Evolutionary conservation across 208 protist genomes (phyloP).

Genomic region (Leishmania lainsoni): DNA sequence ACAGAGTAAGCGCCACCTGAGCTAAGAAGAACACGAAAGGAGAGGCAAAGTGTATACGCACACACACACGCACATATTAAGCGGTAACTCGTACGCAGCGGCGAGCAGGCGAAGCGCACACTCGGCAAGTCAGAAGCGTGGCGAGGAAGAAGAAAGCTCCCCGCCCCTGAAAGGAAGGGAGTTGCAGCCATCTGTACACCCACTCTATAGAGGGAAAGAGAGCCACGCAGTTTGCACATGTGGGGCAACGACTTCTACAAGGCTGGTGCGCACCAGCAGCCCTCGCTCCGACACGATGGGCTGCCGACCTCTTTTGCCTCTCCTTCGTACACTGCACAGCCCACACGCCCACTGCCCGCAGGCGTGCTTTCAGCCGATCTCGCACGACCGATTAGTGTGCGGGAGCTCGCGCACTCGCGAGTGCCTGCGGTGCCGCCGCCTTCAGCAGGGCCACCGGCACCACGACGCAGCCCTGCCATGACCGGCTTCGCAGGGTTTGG

Average conservation of each 20-base stretch:
- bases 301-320: not conserved
- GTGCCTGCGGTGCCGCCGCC: conserved; percentile 9
- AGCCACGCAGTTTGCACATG: conserved; percentile 1
- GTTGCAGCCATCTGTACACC: not conserved
- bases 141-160: not conserved
- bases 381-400: conserved; percentile 54
- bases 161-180: not conserved
- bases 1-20: too few relatives aligned
- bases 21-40: too few relatives aligned
- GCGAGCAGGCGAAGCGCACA: not conserved
- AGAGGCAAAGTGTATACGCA: not conserved
- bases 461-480: not conserved
- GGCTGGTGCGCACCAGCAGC: not conserved
- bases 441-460: not conserved
- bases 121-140: not conserved
- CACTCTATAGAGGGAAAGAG: not conserved
- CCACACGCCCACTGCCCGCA: conserved; percentile 4
- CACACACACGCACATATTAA: not conserved
- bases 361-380: conserved; percentile 35
- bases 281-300: not conserved
- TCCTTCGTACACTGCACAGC: not conserved
- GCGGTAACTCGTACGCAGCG: not conserved
- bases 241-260: conserved; percentile 12
- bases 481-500: conserved; percentile 25
- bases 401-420: conserved; percentile 34